phyloP scores from a whole-genome alignment of 768 basidiomycete genomes.

The Floccularia luteovirens region DNA sequence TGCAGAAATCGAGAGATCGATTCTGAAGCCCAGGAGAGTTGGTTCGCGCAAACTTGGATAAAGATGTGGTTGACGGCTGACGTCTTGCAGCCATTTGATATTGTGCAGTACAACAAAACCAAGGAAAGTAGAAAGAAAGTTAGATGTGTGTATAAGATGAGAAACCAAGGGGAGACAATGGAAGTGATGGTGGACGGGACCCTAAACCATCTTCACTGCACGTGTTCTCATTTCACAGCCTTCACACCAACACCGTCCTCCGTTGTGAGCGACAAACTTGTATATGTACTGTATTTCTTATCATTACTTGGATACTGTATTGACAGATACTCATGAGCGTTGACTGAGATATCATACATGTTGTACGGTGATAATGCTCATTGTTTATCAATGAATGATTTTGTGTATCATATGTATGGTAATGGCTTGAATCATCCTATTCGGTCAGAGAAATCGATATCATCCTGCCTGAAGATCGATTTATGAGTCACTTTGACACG shows the following conservation, averaged over 20 bases:
- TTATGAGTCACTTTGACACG: slow-evolving; percentile 51
- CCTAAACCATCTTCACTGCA: background rate
- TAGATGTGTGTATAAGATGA: slow-evolving; percentile 3
- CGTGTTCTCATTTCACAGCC: background rate
- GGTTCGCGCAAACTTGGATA: slow-evolving; percentile 60
- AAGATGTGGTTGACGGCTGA: slow-evolving; percentile 76
- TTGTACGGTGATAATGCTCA: no score
- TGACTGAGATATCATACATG: no score
- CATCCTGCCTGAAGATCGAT: slow-evolving; percentile 42
- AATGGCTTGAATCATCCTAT: slow-evolving; percentile 42
- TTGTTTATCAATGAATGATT: no score
- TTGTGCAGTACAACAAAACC: slow-evolving; percentile 5
- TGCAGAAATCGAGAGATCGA: slow-evolving; percentile 83
- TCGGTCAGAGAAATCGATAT: slow-evolving; percentile 33
- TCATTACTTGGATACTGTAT: no score
- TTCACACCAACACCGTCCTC: background rate
- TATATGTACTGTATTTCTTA: no score
- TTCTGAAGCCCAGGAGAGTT: slow-evolving; percentile 38
- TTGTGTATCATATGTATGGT: no score
- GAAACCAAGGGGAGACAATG: background rate
- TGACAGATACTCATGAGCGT: no score
- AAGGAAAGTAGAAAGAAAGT: slow-evolving; percentile 3
- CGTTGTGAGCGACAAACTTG: no score
- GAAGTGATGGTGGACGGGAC: background rate
- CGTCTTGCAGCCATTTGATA: slow-evolving; percentile 60